Percentiles rank a stretch among this genome's conserved stretches.
Evolutionary conservation across 2,329 filamentous ascomycete genomes (phyloP).

Genomic region (Xylaria hypoxylon): DNA sequence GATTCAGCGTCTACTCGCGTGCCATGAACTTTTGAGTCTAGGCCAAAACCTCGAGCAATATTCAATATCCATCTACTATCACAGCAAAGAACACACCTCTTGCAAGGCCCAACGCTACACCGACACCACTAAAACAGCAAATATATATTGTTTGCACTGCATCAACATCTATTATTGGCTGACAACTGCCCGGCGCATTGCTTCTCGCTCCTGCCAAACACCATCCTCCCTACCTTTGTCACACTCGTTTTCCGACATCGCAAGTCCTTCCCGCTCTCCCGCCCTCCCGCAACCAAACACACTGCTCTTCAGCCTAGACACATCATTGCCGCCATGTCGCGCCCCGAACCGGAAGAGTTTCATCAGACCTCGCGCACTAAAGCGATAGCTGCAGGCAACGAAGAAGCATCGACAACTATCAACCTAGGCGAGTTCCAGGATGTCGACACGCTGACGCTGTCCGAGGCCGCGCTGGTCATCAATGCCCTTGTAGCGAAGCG

Average conservation of each 20-base stretch:
- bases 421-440: conserved; percentile 94
- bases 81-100: conserved; percentile 18
- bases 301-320: not conserved
- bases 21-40: conserved; percentile 10
- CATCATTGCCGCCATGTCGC: conserved; percentile 34
- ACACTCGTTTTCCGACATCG: conserved; percentile 22
- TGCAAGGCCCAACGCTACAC: conserved; percentile 6
- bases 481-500: conserved; percentile 88
- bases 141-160: conserved; percentile 3
- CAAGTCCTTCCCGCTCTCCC: conserved; percentile 15
- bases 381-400: conserved; percentile 78
- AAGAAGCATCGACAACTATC: conserved; percentile 84
- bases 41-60: conserved; percentile 11
- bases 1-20: conserved; percentile 28
- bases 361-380: conserved; percentile 72
- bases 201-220: conserved; percentile 18
- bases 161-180: conserved; percentile 15
- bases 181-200: conserved; percentile 33
- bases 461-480: conserved; percentile 91
- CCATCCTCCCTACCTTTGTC: conserved; percentile 6
- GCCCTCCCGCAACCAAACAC: conserved; percentile 8
- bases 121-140: not conserved
- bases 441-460: conserved; percentile 90
- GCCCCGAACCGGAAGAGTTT: conserved; percentile 49
- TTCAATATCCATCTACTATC: conserved; percentile 12